Percentiles rank a stretch among this genome's conserved stretches.
These are phyloP conservation scores for Phlegmacium glaucopus DNA, from an alignment of 768 basidiomycete species.

Conservation along the genomic window DNA sequence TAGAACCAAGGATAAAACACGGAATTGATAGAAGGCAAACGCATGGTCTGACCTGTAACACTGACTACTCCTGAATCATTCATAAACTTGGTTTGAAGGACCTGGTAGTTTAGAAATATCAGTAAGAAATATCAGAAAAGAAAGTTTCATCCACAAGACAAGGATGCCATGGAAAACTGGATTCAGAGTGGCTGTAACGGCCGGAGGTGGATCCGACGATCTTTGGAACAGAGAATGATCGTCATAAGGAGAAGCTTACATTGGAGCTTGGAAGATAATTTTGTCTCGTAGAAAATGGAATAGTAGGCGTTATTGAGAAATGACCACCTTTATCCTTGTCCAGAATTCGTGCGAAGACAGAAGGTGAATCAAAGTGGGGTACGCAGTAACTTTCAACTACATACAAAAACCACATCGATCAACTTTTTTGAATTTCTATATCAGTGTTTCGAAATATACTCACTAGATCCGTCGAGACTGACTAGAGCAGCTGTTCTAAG, in stretches of 20 bases:
- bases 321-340: conserved; percentile 93
- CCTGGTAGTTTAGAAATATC: conserved; percentile 34
- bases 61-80: conserved; percentile 84
- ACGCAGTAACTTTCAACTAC: conserved; percentile 90
- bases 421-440: neutral
- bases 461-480: conserved; percentile 81
- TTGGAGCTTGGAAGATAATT: conserved; percentile 82
- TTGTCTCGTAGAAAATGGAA: conserved; percentile 72
- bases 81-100: conserved; percentile 89
- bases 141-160: too few relatives aligned
- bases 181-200: too few relatives aligned
- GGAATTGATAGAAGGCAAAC: neutral
- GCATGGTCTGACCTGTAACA: conserved; percentile 57
- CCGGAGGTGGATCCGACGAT: neutral
- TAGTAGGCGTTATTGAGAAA: conserved; percentile 79
- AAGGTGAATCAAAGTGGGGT: conserved; percentile 92
- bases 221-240: neutral
- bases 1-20: conserved; percentile 4
- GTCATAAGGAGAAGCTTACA: conserved; percentile 35
- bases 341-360: conserved; percentile 84
- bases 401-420: neutral
- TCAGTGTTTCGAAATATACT: conserved; percentile 8
- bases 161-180: too few relatives aligned
- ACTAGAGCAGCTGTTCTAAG: conserved; percentile 80
- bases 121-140: neutral